Base-by-base conservation (phyloP, 2,329 filamentous ascomycete genomes). In the Trematosphaeria pertusa region DNA sequence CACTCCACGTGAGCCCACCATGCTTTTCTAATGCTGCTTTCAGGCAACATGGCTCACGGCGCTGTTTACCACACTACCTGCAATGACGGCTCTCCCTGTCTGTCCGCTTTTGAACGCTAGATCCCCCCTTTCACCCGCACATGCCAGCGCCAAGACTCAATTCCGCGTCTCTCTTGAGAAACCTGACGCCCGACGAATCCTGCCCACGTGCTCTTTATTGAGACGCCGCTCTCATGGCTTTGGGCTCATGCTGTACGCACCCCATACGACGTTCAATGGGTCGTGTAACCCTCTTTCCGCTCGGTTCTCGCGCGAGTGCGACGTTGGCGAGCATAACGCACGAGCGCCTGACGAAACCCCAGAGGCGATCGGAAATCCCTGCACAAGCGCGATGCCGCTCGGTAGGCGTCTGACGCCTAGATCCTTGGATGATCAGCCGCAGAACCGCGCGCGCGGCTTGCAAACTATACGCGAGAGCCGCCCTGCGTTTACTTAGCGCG, bases 211-310 rank as follows among this genome's bases (percentile, higher is more conserved):
- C 33, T 11, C 21, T 11, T 34, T 33, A 17, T 30, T 19, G 12
- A 11, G 19, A 42, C 10, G 17, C 42, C 42, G 31, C 20, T 38
- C 21, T 47, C 34, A 22, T 26, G 43, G 47, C 32, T n/a, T 30
- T 26, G 46, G 46, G 43, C 35, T 46, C 40, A 37, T 37, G 20
- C 19, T n/a, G 37, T 7, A 43, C 28, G 36, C 39, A 48, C 17
- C n/a, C 41, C 19, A 12, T 41, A 37, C 31, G 31, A 31, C 37
- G 41, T 30, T 40, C 44, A 36, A 42, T 47, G 30, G 36, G 47
- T 36, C 14, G 42, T 30, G 41, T 19, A 24, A 37, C 39, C 12
- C 14, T 15, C 14, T 10, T 37, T 30, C 28, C 20, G 18, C 26
- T 20, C 20, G 8, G 20, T 37, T 46, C 22, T 39, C 46, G 46